Conservation (phyloP, 2,329 filamentous ascomycete species). For the Ophiostoma pallidulum region DNA sequence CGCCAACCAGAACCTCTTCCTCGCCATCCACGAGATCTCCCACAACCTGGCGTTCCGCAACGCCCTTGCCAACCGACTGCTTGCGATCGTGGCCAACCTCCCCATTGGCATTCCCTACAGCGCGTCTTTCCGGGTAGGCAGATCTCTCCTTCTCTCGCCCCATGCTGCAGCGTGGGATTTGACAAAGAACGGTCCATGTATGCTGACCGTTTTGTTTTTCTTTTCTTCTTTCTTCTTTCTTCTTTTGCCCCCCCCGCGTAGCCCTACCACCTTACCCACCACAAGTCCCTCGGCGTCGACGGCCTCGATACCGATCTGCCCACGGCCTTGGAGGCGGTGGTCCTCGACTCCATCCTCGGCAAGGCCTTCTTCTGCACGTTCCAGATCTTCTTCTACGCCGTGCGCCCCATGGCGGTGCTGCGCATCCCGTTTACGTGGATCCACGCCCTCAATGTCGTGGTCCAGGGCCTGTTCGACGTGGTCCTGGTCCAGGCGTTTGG, state of each 20-base stretch:
- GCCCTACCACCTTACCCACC: constrained; percentile 96
- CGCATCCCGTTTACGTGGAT: constrained; percentile 76
- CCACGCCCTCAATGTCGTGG: constrained; percentile 70
- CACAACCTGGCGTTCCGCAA: constrained; percentile 93
- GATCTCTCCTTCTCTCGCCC: too few relatives aligned
- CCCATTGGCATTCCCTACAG: constrained; percentile 95
- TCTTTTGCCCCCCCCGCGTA: constrained; percentile 24
- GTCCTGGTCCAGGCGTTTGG: constrained; percentile 53
- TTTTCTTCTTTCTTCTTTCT: background rate
- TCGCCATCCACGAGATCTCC: constrained; percentile 97
- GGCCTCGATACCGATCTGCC: constrained; percentile 94
- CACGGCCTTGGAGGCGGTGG: constrained; percentile 79
- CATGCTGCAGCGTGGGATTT: too few relatives aligned
- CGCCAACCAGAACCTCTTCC: constrained; percentile 95
- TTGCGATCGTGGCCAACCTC: constrained; percentile 90
- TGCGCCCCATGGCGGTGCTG: constrained; percentile 93
- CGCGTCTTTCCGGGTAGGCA: constrained; percentile 77
- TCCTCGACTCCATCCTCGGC: constrained; percentile 88
- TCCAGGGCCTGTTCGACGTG: constrained; percentile 71
- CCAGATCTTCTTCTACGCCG: constrained; percentile 96
- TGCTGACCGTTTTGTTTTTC: too few relatives aligned
- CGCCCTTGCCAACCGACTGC: constrained; percentile 66
- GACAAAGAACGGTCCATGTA: too few relatives aligned
- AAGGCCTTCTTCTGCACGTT: constrained; percentile 99
- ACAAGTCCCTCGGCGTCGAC: constrained; percentile 95